A percentile compares a stretch with the other conserved stretches of the same genome.
Evolutionary conservation across 2,329 filamentous ascomycete species (phyloP).

Genomic region (Calonectria ilicicola): DNA sequence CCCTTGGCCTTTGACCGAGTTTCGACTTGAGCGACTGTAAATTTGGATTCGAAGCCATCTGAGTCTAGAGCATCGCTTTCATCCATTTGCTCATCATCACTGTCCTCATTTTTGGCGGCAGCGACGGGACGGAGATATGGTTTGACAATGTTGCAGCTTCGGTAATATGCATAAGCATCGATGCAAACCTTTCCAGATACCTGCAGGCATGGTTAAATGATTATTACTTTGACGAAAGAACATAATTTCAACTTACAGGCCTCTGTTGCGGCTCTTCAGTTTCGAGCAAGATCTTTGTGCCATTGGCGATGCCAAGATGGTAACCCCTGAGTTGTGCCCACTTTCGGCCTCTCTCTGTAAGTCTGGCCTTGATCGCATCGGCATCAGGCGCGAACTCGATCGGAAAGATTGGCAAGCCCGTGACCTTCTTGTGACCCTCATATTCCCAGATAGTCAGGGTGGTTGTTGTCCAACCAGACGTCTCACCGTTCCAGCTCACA

Average conservation of each 20-base stretch:
- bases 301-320: conserved; percentile 45
- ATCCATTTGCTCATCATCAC: neutral
- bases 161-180: conserved; percentile 52
- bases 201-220: neutral
- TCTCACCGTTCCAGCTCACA: conserved; percentile 51
- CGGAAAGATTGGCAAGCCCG: conserved; percentile 45
- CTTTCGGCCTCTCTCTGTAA: conserved; percentile 47
- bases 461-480: conserved; percentile 43
- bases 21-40: conserved; percentile 24
- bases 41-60: conserved; percentile 14
- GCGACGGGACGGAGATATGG: conserved; percentile 36
- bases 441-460: conserved; percentile 42
- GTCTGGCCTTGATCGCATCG: conserved; percentile 35
- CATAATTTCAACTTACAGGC: conserved; percentile 29
- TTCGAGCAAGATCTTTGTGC: conserved; percentile 45
- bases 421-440: conserved; percentile 41
- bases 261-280: conserved; percentile 38
- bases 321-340: conserved; percentile 49
- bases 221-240: neutral
- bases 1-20: conserved; percentile 19
- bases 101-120: neutral
- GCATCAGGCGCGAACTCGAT: conserved; percentile 41
- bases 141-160: conserved; percentile 44
- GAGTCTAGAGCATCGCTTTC: neutral
- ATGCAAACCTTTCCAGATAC: conserved; percentile 47